Evolutionary conservation across 1,284 basidiomycete species (phyloP).

Genomic region (Trichosporon faecale): DNA sequence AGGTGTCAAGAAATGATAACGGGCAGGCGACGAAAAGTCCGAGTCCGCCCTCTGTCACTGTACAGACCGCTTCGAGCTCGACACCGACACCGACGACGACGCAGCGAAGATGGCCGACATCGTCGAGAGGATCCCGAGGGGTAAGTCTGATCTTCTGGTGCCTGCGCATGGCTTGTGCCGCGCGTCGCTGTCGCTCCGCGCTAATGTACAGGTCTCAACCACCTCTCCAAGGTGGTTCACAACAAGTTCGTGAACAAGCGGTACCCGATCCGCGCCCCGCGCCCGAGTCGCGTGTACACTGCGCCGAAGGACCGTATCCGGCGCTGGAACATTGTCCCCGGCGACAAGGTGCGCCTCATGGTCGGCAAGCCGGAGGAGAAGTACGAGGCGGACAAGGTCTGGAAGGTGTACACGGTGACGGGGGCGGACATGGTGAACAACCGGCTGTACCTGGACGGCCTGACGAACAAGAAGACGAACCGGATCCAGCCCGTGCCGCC

Average conservation of each 20-base stretch:
- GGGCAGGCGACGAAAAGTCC: neutral
- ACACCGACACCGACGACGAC: neutral
- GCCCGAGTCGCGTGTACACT: constrained; percentile 35
- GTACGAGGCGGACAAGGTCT: constrained; percentile 21
- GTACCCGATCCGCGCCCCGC: constrained; percentile 38
- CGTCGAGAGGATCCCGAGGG: neutral
- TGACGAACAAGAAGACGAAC: constrained; percentile 42
- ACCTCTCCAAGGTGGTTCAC: constrained; percentile 29
- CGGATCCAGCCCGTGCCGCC: constrained; percentile 31
- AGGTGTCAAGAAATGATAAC: neutral
- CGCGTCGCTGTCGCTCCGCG: too few species aligned
- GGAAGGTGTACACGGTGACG: constrained; percentile 42
- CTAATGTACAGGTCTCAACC: constrained; percentile 32
- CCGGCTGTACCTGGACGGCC: constrained; percentile 40
- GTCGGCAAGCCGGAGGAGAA: constrained; percentile 44
- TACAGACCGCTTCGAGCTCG: neutral
- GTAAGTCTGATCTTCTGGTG: too few species aligned
- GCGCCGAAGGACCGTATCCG: constrained; percentile 38
- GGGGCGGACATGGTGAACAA: constrained; percentile 43
- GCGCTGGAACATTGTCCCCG: constrained; percentile 48
- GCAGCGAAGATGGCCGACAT: neutral
- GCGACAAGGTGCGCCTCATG: constrained; percentile 46
- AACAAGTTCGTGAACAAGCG: constrained; percentile 30
- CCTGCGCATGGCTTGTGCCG: too few species aligned
- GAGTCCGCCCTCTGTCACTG: constrained; percentile 3